Evolutionary conservation across 2,329 filamentous ascomycete genomes (phyloP), one percentile per base, ranked within the genome.

Genomic region (Microcyclospora pomicola): DNA sequence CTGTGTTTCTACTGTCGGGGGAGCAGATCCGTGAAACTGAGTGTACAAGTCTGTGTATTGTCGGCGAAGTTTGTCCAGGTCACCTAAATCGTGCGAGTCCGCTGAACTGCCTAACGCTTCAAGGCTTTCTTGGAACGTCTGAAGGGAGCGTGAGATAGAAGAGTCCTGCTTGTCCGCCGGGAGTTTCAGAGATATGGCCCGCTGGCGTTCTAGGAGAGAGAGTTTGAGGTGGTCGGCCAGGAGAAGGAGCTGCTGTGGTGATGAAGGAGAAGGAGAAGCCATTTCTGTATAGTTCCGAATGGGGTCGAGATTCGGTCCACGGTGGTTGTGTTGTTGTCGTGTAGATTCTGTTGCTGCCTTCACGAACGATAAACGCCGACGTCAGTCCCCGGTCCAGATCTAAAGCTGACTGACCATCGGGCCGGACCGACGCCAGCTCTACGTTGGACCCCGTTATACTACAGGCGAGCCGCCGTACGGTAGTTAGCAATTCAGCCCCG

Each of bases 211-310:
- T 16, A 96, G 77, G 12, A 98, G 72, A 11, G 87, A 94, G 44
- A 96, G 75, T 64, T 96, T 95, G 69, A 96, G 83, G 63, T 96
- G 88, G 65, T 98, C 91, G 54, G 87, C 85, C 41, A 96, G 76
- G 38, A 96, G 80, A 59, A 87, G 85, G 49, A 96, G 79, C 61
- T 95, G 87, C 11, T 71, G 70, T 35, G 74, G 68, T 19, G 51
- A 43, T 31, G 51, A 35, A 42, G 74, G 68, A 16, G 51, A 43
- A 28, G 51, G 34, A 42, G 46, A 47, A 31, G 40, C 34, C 35
- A 37, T 42, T 29, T 24, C 19, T 7, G 19, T 24, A 7, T 24
- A 24, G 19, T 24, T 24, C 19, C 5, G 5, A 7, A 24, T 4
- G 19, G 5, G 19, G 19, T 7, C 19, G 7, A 4, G 7, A 7